Evolutionary conservation across 2,329 filamentous ascomycete species (phyloP).

Genomic region (Colletotrichum lentis): DNA sequence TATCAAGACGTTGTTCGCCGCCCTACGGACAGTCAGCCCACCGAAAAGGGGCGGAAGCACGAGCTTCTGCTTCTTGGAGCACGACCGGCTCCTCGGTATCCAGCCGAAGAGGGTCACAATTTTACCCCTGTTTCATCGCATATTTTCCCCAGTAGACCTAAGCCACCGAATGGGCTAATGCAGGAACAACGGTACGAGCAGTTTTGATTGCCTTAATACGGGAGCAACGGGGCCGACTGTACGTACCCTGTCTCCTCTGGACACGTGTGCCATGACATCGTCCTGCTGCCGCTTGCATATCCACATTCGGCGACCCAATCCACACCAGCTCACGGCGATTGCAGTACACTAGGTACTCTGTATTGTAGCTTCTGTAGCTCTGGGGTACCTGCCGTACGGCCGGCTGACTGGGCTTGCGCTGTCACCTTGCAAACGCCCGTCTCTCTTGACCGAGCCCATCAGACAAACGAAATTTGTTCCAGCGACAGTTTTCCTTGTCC

Average conservation of each 20-base stretch:
- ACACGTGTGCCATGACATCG: constrained; percentile 36
- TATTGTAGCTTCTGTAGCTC: not conserved
- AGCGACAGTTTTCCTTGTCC: not conserved
- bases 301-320: not conserved
- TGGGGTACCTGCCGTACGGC: too few species aligned
- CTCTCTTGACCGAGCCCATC: constrained; percentile 3
- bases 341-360: not conserved
- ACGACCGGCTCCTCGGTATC: constrained; percentile 35
- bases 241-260: constrained; percentile 20
- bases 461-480: constrained; percentile 19
- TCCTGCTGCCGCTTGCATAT: constrained; percentile 11
- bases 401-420: not conserved
- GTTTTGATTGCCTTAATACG: constrained; percentile 26
- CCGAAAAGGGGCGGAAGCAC: constrained; percentile 15
- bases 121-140: constrained; percentile 39
- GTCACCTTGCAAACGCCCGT: not conserved
- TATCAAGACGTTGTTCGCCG: not conserved
- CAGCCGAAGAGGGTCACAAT: constrained; percentile 37
- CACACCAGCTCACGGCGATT: not conserved
- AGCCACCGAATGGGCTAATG: constrained; percentile 35
- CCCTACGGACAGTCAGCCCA: not conserved
- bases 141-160: constrained; percentile 35
- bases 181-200: constrained; percentile 36
- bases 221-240: not conserved
- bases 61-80: constrained; percentile 26